Evolutionary conservation across 176 grass and related monocot genomes (phyloP).

Genomic region (Rhynchospora pubera): DNA sequence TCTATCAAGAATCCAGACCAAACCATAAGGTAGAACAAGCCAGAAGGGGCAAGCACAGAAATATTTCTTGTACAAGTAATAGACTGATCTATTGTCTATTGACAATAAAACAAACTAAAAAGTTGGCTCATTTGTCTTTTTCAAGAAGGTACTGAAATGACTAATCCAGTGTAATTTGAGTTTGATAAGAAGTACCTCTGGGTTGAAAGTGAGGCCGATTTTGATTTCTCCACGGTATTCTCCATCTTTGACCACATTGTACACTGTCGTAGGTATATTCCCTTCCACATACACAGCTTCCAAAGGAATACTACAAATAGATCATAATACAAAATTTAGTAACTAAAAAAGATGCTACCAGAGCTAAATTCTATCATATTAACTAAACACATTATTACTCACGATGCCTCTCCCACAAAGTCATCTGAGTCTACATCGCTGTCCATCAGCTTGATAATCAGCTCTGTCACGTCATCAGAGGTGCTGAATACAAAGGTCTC

Average conservation of each 20-base stretch:
- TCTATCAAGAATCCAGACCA: neutral
- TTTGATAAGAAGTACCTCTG: slow-evolving; percentile 18
- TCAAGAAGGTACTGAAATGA: neutral
- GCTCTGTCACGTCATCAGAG: slow-evolving; percentile 26
- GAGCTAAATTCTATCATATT: neutral
- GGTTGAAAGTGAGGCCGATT: slow-evolving; percentile 80
- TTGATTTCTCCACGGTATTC: slow-evolving; percentile 70
- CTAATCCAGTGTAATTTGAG: neutral
- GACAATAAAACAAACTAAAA: neutral
- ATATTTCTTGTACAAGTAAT: neutral
- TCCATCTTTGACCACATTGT: slow-evolving; percentile 67
- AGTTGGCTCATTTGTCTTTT: neutral
- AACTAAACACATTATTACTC: neutral
- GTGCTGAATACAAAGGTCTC: slow-evolving; percentile 73
- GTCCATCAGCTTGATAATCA: slow-evolving; percentile 81
- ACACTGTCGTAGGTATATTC: slow-evolving; percentile 42
- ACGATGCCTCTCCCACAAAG: slow-evolving; percentile 74
- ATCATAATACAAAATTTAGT: neutral
- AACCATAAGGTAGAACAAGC: neutral
- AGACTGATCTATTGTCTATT: neutral
- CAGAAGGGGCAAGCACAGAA: neutral
- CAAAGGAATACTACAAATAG: slow-evolving; percentile 47
- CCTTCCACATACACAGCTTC: slow-evolving; percentile 49
- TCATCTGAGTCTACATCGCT: slow-evolving; percentile 56
- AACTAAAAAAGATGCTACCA: neutral